Evolutionary conservation across 139 green algal species (phyloP), one percentile per base, ranked within the genome.

Genomic region (Pleodorina starrii): DNA sequence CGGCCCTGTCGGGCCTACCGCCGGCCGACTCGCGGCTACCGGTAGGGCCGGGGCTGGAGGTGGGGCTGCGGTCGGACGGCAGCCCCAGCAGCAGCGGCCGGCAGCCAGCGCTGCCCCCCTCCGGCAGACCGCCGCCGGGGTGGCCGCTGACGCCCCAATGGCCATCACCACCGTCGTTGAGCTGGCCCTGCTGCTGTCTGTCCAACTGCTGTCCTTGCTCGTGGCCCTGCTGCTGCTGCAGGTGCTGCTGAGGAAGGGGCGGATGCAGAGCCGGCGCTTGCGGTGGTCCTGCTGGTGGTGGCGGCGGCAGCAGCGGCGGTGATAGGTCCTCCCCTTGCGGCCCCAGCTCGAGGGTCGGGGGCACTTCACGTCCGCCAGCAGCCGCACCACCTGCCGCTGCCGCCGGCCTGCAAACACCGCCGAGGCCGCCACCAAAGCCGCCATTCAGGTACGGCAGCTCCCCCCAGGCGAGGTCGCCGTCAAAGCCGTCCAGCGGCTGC

Each of bases 81-180:
- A 82, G 44, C 46, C 74, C 74, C 44, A 82, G 74, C 44, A 82
- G 74, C 46, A 82, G 46, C 74, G 27, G 43, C 42, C 74, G 74
- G 43, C 40, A 32, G 72, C 72, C 72, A 25, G 7, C 63, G 29
- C 29, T 29, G n/a, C 29, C 63, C 29, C n/a, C 63, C 7, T 29
- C 57, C 12, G 5, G 14, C 14, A 27, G 12, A 68, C 57, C 57
- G 19, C 57, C 23, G 19, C 57, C 57, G 17, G 14, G 14, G 35
- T 36, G 5, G 69, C 69, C 21, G 69, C 69, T 7, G 69, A 36
- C 19, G 69, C 69, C 69, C 36, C 21, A 5, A 14, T 29, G 5
- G 63, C 63, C 63, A 17, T 40, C 23, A n/a, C 57, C 63, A 29
- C n/a, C 63, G n/a, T n/a, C n/a, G n/a, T n/a, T n/a, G n/a, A n/a